phyloP scores from a whole-genome alignment of 805 yeast genomes.

The Groenewaldozyma salmanticensis region DNA sequence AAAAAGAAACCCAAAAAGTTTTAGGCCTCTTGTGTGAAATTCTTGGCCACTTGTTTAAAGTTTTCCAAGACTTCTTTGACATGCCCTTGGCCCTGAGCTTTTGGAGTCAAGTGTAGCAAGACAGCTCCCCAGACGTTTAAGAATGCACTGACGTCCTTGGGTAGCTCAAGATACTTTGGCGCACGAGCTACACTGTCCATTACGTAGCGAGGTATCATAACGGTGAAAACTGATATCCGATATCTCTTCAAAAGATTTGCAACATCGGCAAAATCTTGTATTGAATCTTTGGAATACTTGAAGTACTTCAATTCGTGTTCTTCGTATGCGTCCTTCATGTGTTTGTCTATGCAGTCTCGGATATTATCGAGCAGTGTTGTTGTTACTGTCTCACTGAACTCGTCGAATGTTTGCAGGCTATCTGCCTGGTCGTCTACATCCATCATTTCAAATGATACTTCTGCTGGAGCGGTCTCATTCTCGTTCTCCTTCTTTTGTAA shows the following conservation, averaged over 20 bases:
- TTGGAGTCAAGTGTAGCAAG: conserved; percentile 19
- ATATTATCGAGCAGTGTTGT: conserved; percentile 16
- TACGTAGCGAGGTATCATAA: conserved; percentile 19
- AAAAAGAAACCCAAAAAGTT: too few species aligned
- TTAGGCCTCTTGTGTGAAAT: background rate
- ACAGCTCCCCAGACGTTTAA: conserved; percentile 44
- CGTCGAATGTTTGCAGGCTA: conserved; percentile 1
- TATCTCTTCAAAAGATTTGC: conserved; percentile 35
- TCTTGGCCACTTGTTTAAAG: background rate
- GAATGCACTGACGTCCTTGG: conserved; percentile 25
- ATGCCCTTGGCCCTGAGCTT: background rate
- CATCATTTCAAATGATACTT: background rate
- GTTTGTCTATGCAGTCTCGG: conserved; percentile 39
- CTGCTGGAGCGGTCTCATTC: background rate
- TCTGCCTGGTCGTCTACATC: conserved; percentile 6
- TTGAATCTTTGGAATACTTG: conserved; percentile 34
- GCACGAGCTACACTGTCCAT: conserved; percentile 24
- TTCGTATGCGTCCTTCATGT: conserved; percentile 45
- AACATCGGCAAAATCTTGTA: conserved; percentile 35
- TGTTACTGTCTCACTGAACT: conserved; percentile 6
- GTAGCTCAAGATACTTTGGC: conserved; percentile 4
- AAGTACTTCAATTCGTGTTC: conserved; percentile 39
- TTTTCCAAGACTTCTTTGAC: background rate
- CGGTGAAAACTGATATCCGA: conserved; percentile 50
- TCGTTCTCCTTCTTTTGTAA: background rate